These are phyloP conservation scores for Ramichloridium luteum DNA, from an alignment of 2,329 filamentous ascomycete species.

Conservation along the genomic window DNA sequence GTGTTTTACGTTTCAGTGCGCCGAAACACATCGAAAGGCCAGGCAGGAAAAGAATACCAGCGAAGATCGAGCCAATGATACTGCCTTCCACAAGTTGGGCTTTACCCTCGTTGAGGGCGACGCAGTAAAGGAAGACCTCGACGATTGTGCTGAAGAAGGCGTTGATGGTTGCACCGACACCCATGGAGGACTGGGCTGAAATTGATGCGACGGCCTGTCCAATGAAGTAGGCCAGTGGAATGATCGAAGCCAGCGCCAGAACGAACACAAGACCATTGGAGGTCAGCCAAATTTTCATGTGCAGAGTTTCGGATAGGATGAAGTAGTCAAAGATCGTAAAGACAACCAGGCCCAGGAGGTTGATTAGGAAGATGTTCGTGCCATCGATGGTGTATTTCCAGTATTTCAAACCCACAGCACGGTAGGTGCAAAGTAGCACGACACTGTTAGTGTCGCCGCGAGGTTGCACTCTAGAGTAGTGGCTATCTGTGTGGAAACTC, in stretches of 20 bases:
- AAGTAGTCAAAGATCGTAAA: conserved; percentile 93
- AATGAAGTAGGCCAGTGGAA: conserved; percentile 95
- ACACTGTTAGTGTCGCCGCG: conserved; percentile 41
- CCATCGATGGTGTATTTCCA: conserved; percentile 99
- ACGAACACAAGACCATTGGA: conserved; percentile 77
- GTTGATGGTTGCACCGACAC: conserved; percentile 89
- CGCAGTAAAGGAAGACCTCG: conserved; percentile 94
- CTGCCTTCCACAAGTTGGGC: conserved; percentile 87
- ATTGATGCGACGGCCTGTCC: conserved; percentile 97
- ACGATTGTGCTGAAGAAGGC: conserved; percentile 97
- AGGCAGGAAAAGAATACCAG: conserved; percentile 85
- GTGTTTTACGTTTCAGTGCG: conserved; percentile 93
- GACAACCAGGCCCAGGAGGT: conserved; percentile 81
- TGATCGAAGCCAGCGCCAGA: conserved; percentile 77
- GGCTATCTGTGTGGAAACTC: conserved; percentile 79
- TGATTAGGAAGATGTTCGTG: conserved; percentile 98
- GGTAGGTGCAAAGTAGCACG: conserved; percentile 90
- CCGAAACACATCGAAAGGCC: conserved; percentile 98
- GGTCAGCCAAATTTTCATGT: conserved; percentile 61
- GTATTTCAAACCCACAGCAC: conserved; percentile 85
- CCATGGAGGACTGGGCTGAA: conserved; percentile 97
- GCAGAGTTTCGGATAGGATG: conserved; percentile 57
- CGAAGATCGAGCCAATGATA: conserved; percentile 95
- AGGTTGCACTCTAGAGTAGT: conserved; percentile 59
- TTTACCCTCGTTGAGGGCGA: conserved; percentile 86